phyloP scores from a whole-genome alignment of 2,329 filamentous ascomycete species.

The Graphium sp. region DNA sequence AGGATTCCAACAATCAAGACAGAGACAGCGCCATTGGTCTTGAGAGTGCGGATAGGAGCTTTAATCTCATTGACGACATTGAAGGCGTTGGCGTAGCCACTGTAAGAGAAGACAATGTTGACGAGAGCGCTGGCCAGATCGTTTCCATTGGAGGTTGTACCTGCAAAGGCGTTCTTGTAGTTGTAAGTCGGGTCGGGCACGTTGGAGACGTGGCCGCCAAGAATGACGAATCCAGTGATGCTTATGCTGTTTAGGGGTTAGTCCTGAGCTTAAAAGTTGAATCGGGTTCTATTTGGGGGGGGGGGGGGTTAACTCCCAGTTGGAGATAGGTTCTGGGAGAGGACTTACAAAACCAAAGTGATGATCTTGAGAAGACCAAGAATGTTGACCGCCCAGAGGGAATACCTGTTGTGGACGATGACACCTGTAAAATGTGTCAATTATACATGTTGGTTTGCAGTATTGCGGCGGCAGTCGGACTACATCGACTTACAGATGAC shows the following conservation, averaged over 20 bases:
- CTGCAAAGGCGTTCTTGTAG: conserved; percentile 17
- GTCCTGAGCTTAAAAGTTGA: neutral
- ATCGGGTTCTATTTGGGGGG: too few species aligned
- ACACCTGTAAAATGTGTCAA: conserved; percentile 12
- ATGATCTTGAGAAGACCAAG: conserved; percentile 42
- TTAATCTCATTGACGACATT: conserved; percentile 46
- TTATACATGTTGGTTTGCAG: neutral
- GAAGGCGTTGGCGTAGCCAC: conserved; percentile 41
- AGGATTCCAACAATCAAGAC: conserved; percentile 32
- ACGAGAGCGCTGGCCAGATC: conserved; percentile 29
- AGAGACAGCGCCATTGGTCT: conserved; percentile 28
- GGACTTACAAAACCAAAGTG: conserved; percentile 35
- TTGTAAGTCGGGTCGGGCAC: conserved; percentile 16
- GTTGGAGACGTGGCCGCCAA: conserved; percentile 19
- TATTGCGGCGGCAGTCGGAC: too few species aligned
- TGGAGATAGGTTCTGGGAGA: too few species aligned
- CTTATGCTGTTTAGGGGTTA: conserved; percentile 17
- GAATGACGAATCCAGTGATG: conserved; percentile 44
- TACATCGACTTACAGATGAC: conserved; percentile 34
- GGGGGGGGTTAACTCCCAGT: too few species aligned
- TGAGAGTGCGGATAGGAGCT: conserved; percentile 38
- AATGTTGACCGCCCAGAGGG: conserved; percentile 34
- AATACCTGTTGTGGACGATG: conserved; percentile 38
- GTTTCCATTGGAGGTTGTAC: conserved; percentile 17
- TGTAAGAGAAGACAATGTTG: conserved; percentile 41